phyloP scores from a whole-genome alignment of 129 eudicot genomes.

The Daucus carota region DNA sequence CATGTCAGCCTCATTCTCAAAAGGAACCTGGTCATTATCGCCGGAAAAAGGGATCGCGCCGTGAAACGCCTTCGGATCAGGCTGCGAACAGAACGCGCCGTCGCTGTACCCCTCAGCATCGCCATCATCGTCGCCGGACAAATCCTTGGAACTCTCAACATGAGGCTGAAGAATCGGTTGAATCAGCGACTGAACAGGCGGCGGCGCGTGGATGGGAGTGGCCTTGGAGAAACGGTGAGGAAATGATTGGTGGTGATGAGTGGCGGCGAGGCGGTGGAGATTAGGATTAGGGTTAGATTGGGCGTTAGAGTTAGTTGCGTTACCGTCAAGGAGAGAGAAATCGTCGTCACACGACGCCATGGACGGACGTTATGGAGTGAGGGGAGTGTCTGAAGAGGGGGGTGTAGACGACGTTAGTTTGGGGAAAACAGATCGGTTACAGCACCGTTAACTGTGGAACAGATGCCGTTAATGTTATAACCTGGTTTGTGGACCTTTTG shows the following conservation, averaged over 20 bases:
- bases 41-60: slow-evolving; percentile 13
- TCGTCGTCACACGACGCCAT: slow-evolving; percentile 89
- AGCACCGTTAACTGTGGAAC: slow-evolving; percentile 41
- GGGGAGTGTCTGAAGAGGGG: slow-evolving; percentile 1
- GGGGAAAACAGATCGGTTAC: slow-evolving; percentile 18
- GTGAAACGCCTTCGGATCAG: slow-evolving; percentile 19
- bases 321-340: slow-evolving; percentile 62
- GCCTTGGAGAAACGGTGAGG: slow-evolving; percentile 3
- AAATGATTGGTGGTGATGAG: slow-evolving; percentile 32
- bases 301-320: slow-evolving; percentile 25
- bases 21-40: slow-evolving; percentile 30
- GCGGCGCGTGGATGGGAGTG: slow-evolving; percentile 24
- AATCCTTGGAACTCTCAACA: background rate
- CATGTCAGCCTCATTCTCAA: slow-evolving; percentile 51
- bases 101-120: slow-evolving; percentile 37
- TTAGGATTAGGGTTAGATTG: slow-evolving; percentile 39
- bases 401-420: slow-evolving; percentile 56
- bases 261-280: slow-evolving; percentile 10
- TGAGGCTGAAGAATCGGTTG: background rate
- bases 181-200: slow-evolving; percentile 6
- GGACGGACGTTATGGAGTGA: slow-evolving; percentile 37
- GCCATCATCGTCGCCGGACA: slow-evolving; percentile 18
- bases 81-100: slow-evolving; percentile 34
- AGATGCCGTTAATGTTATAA: slow-evolving; percentile 20
- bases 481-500: background rate